Conservation (phyloP, 306 rosid genomes). For the Dalbergia oliveri region DNA sequence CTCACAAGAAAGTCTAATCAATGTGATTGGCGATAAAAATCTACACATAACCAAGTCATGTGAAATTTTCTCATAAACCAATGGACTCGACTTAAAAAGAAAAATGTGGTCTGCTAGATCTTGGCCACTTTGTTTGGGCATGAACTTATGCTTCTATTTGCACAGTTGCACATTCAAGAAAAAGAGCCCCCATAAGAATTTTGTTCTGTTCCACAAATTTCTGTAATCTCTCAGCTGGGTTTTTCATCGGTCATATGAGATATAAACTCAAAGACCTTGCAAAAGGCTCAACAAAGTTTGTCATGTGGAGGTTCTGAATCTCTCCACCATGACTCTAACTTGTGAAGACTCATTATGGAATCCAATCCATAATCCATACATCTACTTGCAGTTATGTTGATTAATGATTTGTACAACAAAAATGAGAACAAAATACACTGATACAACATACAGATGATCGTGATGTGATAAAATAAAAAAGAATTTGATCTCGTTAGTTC, state of each 20-base stretch:
- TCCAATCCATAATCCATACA: conserved; percentile 15
- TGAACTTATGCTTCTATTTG: not conserved
- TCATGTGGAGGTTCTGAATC: not conserved
- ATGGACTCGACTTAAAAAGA: not conserved
- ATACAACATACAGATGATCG: conserved; percentile 13
- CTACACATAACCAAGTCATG: too few species aligned
- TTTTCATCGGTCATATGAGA: not conserved
- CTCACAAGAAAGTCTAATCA: too few species aligned
- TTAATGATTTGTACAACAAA: conserved; percentile 6
- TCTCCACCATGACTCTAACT: not conserved
- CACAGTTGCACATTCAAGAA: not conserved
- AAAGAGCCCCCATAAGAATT: not conserved
- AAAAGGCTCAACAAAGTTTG: conserved; percentile 10
- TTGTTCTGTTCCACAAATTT: conserved; percentile 1
- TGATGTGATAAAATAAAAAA: not conserved
- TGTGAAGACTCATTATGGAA: not conserved
- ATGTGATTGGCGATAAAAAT: too few species aligned
- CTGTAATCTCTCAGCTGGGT: not conserved
- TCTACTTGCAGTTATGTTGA: conserved; percentile 6
- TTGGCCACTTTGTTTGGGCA: conserved; percentile 10
- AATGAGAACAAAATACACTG: conserved; percentile 23
- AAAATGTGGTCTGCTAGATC: not conserved
- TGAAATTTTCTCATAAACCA: not conserved
- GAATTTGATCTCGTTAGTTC: not conserved
- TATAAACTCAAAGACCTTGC: not conserved